Evolutionary conservation across 2,329 filamentous ascomycete genomes (phyloP), one percentile per base, ranked within the genome.

Genomic region (Neopestalotiopsis clavispora): DNA sequence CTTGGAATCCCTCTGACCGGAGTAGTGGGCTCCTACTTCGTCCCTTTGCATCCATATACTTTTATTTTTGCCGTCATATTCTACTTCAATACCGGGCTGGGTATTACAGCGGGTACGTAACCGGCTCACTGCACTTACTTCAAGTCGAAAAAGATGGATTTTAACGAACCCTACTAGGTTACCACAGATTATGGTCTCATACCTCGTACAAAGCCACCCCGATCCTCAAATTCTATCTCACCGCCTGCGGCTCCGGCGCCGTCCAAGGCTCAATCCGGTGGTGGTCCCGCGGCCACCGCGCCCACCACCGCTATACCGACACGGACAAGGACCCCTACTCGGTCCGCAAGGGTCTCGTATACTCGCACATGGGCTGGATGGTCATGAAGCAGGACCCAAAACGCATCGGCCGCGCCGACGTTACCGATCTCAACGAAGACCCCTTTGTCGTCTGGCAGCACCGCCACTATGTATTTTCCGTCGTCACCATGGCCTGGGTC

Each of bases 311-410:
- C 76, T 97, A 96, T 81, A 97, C 94, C 84, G 94, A 97, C 79
- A 97, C 94, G 77, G 92, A 95, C 49, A 96, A 96, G 86, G 94
- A 97, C 75, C 94, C 94, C 64, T 97, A 97, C 86, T 95, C 92
- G 30, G 94, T 97, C 75, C 91, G 93, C 83, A 97, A 97, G 86
- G 94, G 94, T 74, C 87, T 45, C 40, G 32, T 38, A n/a, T 60
- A 95, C 87, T 94, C 89, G 66, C 92, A 94, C 84, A 85, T 97
- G 68, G 94, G 94, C 76, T 97, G 94, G 94, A 96, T 97, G 93
- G 83, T 97, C 77, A 90, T 97, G 87, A 95, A 95, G 87, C 94
- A 97, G 84, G 95, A 97, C 85, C 93, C 93, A 73, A 95, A 95
- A 87, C 88, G 92, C 71, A 93, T 94, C 76, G 94, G 94, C 77